Evolutionary conservation across 2,329 filamentous ascomycete genomes (phyloP), one percentile per base, ranked within the genome.

Genomic region (Helotiales sp.): DNA sequence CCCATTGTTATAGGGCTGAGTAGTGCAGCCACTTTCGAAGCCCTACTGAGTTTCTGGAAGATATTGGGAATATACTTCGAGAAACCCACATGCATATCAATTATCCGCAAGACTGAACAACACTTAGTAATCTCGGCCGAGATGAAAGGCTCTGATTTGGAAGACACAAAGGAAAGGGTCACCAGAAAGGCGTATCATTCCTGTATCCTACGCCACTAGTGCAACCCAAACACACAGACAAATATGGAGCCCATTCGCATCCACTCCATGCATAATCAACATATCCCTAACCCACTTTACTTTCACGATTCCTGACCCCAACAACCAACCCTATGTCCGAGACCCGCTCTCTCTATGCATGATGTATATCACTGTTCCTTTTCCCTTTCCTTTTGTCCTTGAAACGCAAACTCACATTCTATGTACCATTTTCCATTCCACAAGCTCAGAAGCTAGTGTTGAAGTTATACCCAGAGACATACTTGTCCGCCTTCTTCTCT

Each of bases 401-500:
- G 5, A 8, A 32, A 40, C 50, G 15, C 45, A 34, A 20, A 22
- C 30, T n/a, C 28, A 24, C 1, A 28, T n/a, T 30, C 40, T 40
- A 43, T 54, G 8, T 28, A 15, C 13, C 7, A 50, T 26, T 24
- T 15, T 28, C 15, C 17, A 30, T 20, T 45, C 40, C 26, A 28
- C 30, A 34, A 34, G 6, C 40, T 60, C 34, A 55, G 30, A 26
- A 58, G n/a, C 63, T 30, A 10, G 30, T 54, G 34, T 43, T 50
- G 57, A 69, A 69, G 8, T 26, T n/a, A 49, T 71, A 68, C 10
- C 70, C 70, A 13, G 37, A 68, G 10, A 67, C 8, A 26, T 64
- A 69, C 50, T 65, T 68, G 30, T 70, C 65, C n/a, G 49, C 26
- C 37, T 64, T 67, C 50, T 70, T 69, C 59, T 67, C 59, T 13